Base-by-base conservation (phyloP, 441 rosid genomes). In the Croton laevigatus region DNA sequence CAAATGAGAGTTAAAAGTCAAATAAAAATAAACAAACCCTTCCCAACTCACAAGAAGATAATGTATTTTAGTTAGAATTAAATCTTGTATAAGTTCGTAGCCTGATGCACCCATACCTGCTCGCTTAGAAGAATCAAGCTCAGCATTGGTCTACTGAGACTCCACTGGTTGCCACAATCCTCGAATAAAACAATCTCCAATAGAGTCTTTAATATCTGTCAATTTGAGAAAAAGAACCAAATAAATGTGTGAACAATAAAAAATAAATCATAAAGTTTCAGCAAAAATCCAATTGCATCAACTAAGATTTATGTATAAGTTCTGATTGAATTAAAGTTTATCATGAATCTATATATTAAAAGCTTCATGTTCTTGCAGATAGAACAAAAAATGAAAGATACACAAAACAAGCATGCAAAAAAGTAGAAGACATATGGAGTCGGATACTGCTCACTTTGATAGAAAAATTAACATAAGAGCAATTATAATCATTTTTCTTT, bases 121-220 rank as follows among this genome's bases (percentile, higher is more conserved):
- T 93, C 96, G 70, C 82, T 91, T 49, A 96, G 82, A 72, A 96
- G 93, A 83, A 91, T 89, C 82, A 96, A 84, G 85, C 97, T 91
- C 77, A 96, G 79, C 94, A 96, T 93, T 45, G 99, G 98, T 73
- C 97, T 89, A 86, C 99, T 91, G 61, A 96, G 93, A 82, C 98
- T 96, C 99, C 99, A 96, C 69, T 91, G 97, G 75, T 91, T 96
- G 73, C 97, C 91, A 80, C 98, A 93, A 70, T 96, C 99, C 85
- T 96, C 99, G 58, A 96, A 91, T 60, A 96, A 80, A 67, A 96
- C 97, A 59, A 96, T 89, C 84, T 96, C 99, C 73, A 96, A 91
- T 65, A 96, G 83, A 22, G 98, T 88, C 85, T 93, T 93, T 84
- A 96, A 67, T 80, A 93, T 91, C 99, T 96, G 85, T 68, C 78